Evolutionary conservation across 2,329 filamentous ascomycete genomes (phyloP), one percentile per base, ranked within the genome.

Genomic region (Aspergillus felis): DNA sequence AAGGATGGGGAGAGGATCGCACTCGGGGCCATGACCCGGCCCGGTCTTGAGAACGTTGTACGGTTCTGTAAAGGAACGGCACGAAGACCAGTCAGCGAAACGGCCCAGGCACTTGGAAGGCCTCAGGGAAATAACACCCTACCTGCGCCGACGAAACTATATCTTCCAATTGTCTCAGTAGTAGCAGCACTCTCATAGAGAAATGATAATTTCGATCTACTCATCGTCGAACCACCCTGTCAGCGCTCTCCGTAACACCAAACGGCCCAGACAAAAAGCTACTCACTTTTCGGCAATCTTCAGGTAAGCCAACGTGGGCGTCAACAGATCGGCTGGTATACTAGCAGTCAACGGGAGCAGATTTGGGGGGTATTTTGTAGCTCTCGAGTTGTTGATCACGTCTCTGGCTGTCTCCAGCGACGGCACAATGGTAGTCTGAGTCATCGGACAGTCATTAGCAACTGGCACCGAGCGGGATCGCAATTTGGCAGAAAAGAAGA

Each of bases 181-280:
- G 85, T 88, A 24, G 92, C 92, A 27, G 93, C 94, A 68, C 92
- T 96, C 78, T 99, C 94, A 75, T 96, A 96, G 50, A 99, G 85
- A 73, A 97, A 97, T 3, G 93, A 97, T 68, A 91, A 87, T 65
- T 90, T 87, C 51, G 89, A 90, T 64, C 75, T 77, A 44, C 42
- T 22, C 32, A 17, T 38, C 14, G 14, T 38, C 35, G 50, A 22
- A 47, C 42, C 14, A 41, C 22, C 29, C 17, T 38, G 52, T 52
- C 32, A 17, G 32, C 14, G 32, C 14, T 38, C 2, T 38, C 14
- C 32, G 25, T 46, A 57, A 28, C 47, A 14, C 41, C 41, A 56
- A 29, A 48, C 53, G 53, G 51, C 51, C 57, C 48, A 51, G 51
- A 44, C 53, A 42, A 44, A 28, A 9, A 28, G 47, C 44, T 65